A percentile compares a stretch with the other conserved stretches of the same genome.
These are phyloP conservation scores for Nymphaea colorata DNA, from an alignment of 164 flowering plant species.

Conservation along the genomic window DNA sequence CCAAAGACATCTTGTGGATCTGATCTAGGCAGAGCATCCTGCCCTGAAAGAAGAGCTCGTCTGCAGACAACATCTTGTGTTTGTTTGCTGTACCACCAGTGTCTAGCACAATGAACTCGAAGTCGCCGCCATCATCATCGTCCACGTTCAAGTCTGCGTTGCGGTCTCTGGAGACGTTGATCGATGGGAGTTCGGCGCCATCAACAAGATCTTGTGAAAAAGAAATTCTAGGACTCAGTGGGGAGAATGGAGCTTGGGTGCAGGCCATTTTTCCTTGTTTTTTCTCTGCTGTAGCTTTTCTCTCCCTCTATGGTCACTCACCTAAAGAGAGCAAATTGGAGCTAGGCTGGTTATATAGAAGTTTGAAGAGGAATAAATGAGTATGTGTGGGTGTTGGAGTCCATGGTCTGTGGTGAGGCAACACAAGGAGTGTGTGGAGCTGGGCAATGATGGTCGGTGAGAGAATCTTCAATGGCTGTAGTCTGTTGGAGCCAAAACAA, in stretches of 20 bases:
- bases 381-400: not conserved
- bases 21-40: not conserved
- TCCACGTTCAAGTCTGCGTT: not conserved
- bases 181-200: not conserved
- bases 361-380: not conserved
- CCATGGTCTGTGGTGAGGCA: not conserved
- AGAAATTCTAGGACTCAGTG: not conserved
- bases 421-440: not conserved
- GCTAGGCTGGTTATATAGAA: not conserved
- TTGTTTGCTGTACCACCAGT: not conserved
- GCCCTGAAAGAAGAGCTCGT: not conserved
- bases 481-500: not conserved
- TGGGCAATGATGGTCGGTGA: not conserved
- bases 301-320: not conserved
- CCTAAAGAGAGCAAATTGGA: not conserved
- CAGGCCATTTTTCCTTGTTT: not conserved
- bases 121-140: not conserved
- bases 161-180: not conserved
- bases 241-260: not conserved
- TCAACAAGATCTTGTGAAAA: not conserved
- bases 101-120: not conserved
- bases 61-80: not conserved
- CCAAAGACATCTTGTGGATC: not conserved
- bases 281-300: not conserved
- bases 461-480: not conserved